Percentiles rank a stretch among this genome's conserved stretches.
Evolutionary conservation across 345 rosid genomes (phyloP).

Genomic region (Heritiera fomes): DNA sequence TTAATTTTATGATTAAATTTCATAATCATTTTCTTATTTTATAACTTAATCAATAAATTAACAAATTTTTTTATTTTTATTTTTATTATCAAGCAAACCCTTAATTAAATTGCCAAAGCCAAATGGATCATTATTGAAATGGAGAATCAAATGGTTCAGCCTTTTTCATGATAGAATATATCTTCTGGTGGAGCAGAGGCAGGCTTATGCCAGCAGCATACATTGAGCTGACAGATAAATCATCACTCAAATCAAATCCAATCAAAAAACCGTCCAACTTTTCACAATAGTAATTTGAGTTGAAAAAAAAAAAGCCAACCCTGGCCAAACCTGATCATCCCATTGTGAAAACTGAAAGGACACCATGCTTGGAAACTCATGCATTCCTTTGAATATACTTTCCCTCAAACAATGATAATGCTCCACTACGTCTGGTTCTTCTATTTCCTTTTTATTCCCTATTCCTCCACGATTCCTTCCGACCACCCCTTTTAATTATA

Average conservation of each 20-base stretch:
- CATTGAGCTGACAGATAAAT: not conserved
- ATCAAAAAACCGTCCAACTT: slow-evolving; percentile 16
- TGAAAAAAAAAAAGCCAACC: not conserved
- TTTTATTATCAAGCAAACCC: too few relatives aligned
- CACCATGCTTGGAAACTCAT: not conserved
- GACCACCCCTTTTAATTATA: not conserved
- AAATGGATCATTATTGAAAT: not conserved
- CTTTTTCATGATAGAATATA: not conserved
- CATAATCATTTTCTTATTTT: too few relatives aligned
- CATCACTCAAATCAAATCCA: not conserved
- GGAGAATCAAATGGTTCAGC: not conserved
- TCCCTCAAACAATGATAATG: not conserved
- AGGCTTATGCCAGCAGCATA: not conserved
- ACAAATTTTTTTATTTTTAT: too few relatives aligned
- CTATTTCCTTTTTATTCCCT: not conserved
- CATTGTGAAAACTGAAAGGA: slow-evolving; percentile 5
- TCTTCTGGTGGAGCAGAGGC: not conserved
- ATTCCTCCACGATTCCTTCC: not conserved
- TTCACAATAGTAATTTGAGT: not conserved
- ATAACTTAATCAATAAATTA: too few relatives aligned
- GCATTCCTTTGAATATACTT: not conserved
- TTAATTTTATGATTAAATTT: too few relatives aligned
- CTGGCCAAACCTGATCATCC: not conserved
- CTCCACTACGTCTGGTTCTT: slow-evolving; percentile 24
- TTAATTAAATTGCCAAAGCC: too few relatives aligned